Base-by-base conservation (phyloP, 257 asterid species). In the Parsonsia alboflavescens region DNA sequence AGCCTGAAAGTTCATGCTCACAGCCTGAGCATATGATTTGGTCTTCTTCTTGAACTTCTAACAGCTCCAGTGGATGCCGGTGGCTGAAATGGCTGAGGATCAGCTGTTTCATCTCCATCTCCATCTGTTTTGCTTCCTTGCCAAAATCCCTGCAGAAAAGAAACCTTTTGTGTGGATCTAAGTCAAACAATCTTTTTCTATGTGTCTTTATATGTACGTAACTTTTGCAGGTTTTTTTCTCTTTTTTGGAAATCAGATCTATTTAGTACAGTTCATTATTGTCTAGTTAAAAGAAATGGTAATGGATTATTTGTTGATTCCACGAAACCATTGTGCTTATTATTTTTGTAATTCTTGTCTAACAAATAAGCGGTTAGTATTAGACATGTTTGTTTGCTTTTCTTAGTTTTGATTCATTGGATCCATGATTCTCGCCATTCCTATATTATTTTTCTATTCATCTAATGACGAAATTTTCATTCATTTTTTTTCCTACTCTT, bases 1-100 rank as follows among this genome's bases (percentile, higher is more conserved):
- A n/a, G 19, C 73, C 80, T 12, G 75, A 67, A 46, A 80, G 71
- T 6, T 42, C 57, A 12, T 62, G 53, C 66, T 83, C 85, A 16
- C 91, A 87, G 22, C 81, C 87, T 6, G 77, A 83, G 77, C 89
- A 85, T 13, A 76, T 26, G 48, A 71, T 44, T 49, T 77, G 58
- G 12, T 77, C 75, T 15, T 80, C 62, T 54, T 73, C 53, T 24
- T 57, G 28, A 45, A 70, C 41, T 48, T 75, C 68, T 26, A 21
- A 26, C 15, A 75, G 66, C 22, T 58, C 59, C 42, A 82, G 77
- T 9, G 86, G 83, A 53, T 85, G 88, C 8, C 73, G 50, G 45
- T 80, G 84, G 82, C 83, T 82, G 56, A 75, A 80, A 72, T 85
- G 85, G 41, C 0, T 58, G 57, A 48, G 39, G 58, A 44, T 17